Base-by-base conservation (phyloP, 2,329 filamentous ascomycete species). In the Calonectria henricotiae region DNA sequence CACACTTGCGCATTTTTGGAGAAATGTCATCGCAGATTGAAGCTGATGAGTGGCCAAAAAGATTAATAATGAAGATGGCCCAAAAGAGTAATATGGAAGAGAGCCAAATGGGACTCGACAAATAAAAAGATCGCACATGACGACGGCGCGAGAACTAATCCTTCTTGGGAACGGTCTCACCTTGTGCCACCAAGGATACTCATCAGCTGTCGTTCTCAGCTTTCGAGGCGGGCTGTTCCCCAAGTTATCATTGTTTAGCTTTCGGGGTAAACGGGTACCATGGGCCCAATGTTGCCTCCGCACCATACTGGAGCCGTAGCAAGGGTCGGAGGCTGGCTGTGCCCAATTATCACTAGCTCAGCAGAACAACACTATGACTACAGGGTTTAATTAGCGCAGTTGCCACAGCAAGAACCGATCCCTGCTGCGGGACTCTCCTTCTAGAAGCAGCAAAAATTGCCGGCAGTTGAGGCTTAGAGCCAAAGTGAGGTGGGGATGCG, bases 371-470 rank as follows among this genome's bases (percentile, higher is more conserved):
- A 39, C 51, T 25, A 9, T 27, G 30, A 17, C 1, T 13, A 2
- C 12, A n/a, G 5, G n/a, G 6, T 17, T 58, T 25, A 27, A 39
- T 39, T 39, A 39, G 23, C 20, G 32, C 32, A 25, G 17, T 13
- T 25, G 17, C 35, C 20, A 8, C 20, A 39, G n/a, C 20, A 11
- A 58, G 32, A 5, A 58, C 51, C 35, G 51, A 58, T 58, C 51
- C 51, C 39, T 39, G 32, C 35, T 25, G 2, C 15, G 12, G 12
- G 51, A n/a, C 11, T 58, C 32, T 58, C 51, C 51, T 58, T 58
- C 51, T 58, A 15, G 51, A 58, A 58, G 51, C 35, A 58, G 51
- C 12, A 58, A 58, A 58, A 58, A 58, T 39, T 39, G 35, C 51
- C 51, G 20, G 35, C 2, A 23, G n/a, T 5, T 4, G 20, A 58